phyloP scores from a whole-genome alignment of 108 stramenopile species.

The Schizochytrium sp. region DNA sequence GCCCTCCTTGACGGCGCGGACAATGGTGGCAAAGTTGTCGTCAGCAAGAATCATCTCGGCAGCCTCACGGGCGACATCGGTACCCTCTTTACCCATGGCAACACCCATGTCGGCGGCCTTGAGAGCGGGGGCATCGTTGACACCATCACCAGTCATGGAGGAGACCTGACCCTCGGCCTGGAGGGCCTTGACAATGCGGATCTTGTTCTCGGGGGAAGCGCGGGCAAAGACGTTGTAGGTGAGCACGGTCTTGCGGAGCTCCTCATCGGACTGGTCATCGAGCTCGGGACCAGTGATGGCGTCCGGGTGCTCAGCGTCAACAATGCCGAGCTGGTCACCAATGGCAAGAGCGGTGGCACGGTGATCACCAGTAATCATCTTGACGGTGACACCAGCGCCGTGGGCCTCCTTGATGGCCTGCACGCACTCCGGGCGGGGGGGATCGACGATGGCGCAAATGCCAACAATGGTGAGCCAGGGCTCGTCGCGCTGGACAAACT shows the following conservation, averaged over 20 bases:
- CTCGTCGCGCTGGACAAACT: conserved; percentile 64
- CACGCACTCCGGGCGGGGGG: conserved; percentile 70
- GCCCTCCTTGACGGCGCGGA: conserved; percentile 82
- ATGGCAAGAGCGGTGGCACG: conserved; percentile 88
- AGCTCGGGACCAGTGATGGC: conserved; percentile 35
- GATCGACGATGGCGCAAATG: conserved; percentile 81
- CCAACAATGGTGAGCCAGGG: conserved; percentile 70
- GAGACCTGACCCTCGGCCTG: conserved; percentile 82
- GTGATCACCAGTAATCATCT: conserved; percentile 95
- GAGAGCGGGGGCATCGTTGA: conserved; percentile 89
- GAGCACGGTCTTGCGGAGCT: conserved; percentile 72
- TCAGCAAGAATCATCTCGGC: conserved; percentile 82
- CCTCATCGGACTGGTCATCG: conserved; percentile 57
- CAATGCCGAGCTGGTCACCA: conserved; percentile 70
- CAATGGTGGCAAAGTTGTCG: conserved; percentile 84
- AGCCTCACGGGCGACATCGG: conserved; percentile 95
- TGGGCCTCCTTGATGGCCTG: conserved; percentile 67
- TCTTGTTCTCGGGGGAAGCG: conserved; percentile 84
- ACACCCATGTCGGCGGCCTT: conserved; percentile 92
- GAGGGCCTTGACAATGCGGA: conserved; percentile 80
- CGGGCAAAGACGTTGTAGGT: conserved; percentile 62
- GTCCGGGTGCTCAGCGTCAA: conserved; percentile 25
- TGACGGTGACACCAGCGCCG: conserved; percentile 69
- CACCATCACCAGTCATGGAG: conserved; percentile 96
- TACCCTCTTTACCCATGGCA: conserved; percentile 86